Base-by-base conservation (phyloP, 2,329 filamentous ascomycete species). In the Boeremia exigua region DNA sequence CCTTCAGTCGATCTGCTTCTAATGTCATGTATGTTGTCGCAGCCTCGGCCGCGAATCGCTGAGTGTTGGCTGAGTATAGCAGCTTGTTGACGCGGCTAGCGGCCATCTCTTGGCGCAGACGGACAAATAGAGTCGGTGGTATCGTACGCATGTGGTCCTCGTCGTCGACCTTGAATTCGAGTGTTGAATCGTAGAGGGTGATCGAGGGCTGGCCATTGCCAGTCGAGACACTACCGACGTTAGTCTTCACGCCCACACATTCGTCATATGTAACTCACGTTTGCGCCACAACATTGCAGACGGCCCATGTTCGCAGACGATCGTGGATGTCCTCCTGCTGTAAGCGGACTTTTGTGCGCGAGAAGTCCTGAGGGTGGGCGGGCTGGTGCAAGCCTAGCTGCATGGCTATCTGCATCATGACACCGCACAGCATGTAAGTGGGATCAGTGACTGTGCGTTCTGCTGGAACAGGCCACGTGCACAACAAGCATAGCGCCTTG, bases 351-450 rank as follows among this genome's bases (percentile, higher is more conserved):
- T 86, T 88, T 27, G 90, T 88, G 45, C 90, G 81, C 1, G 89
- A 92, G 72, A 94, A 95, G 73, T 94, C 91, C 72, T 93, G 89
- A 39, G 90, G 90, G 72, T 93, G 88, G 50, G 88, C 91, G 11
- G 90, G 91, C 43, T 90, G 85, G 68, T 95, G 90, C 48, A 95
- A 81, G 17, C 91, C 90, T 63, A 93, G 92, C 62, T 91, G 90
- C 62, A 91, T 92, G 8, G 91, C 91, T 19, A 90, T 86, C 77
- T 93, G 92, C 86, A 94, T 92, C 89, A 94, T 92, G 58, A 92
- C 86, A 48, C 91, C 90, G 63, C 88, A 88, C 15, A 93, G 79
- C 71, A 91, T 92, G 70, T 93, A 91, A 1, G 90, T 94, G 2
- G 90, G 89, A 64, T 95, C 91, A 7, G 88, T 87, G 6, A 88